Evolutionary conservation across 495 filamentous ascomycete species (phyloP), one percentile per base, ranked within the genome.

Genomic region (Aspergillus heteromorphus): DNA sequence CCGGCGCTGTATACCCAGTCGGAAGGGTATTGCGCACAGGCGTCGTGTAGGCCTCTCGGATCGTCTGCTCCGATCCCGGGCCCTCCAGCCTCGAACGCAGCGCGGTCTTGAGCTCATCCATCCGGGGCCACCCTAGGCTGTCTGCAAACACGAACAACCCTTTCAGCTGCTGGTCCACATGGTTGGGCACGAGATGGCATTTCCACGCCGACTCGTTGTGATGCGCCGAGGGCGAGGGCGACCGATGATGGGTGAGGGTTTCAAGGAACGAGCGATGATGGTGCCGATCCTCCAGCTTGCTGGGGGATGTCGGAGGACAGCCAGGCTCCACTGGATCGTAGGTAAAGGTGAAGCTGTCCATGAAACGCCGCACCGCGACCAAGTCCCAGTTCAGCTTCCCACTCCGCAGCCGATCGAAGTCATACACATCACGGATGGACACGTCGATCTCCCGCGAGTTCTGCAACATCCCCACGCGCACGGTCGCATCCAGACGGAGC

Each of bases 371-470:
- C 29, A 87, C 88, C 29, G 90, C 77, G 16, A 91, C 70, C 27
- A 95, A 66, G 57, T 91, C 89, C 89, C 89, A 95, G 58, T 86
- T 83, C 13, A 91, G 81, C 55, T 87, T 87, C 14, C 74, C 71
- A 25, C 81, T 86, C 18, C 83, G 80, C 31, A 86, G 72, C 55
- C 78, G 79, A 27, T 87, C 82, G 48, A 90, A 88, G 10, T 77
- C 73, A 23, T 76, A 71, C 21, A 86, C 74, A 54, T 91, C 86
- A 13, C 82, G 75, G 6, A 73, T 65, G 45, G 75, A 82, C 29
- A 86, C 69, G 45, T 71, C 66, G 42, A 76, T 70, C 29, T 66
- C 64, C 40, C 54, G 76, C 64, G 54, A 74, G 61, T 66, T 81
- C 72, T 63, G 80, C 69, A 65, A 76, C 76, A 67, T 82, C 14